Evolutionary conservation across 148 eudicot genomes (phyloP), one percentile per base, ranked within the genome.

Genomic region (Gaultheria prostrata): DNA sequence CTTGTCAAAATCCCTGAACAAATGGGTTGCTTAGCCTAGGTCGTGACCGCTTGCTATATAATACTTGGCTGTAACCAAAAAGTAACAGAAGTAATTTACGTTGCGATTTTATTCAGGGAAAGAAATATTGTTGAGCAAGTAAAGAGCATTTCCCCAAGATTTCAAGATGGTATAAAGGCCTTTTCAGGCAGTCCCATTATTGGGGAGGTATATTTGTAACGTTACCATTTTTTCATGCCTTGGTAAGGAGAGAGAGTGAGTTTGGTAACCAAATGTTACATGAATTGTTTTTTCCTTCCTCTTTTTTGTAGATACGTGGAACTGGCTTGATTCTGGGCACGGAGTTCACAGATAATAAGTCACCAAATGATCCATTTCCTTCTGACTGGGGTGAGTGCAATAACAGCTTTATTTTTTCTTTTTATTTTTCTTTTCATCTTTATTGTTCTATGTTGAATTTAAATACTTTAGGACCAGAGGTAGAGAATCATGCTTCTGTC

Each of bases 271-370:
- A 11, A 21, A 15, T 74, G 35, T 76, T 76, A 26, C 65, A 17
- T 20, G 28, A 80, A 21, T 87, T 50, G 11, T 45, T 56, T 69
- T 43, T 54, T 24, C 70, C 77, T 45, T 57, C 49, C 1, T 56
- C 17, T 11, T 72, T 76, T 3, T 32, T 84, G 78, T 89, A 96
- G 99, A 92, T 94, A 49, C 90, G 99, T 61, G 99, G 99, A 70
- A 92, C 95, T 61, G 99, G 99, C 80, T 90, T 96, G 84, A 96
- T 96, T 82, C 85, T 89, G 7, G 99, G 95, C 80, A 92, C 95
- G 30, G 99, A 96, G 85, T 96, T 96, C 76, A 82, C 95, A 1
- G 97, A 95, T 82, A 94, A 93, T 84, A 96, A 96, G 85, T 96
- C 98, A 43, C 99, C 99, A 28, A 90, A 92, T 78, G 91, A 92